Conservation (phyloP, 2,329 filamentous ascomycete species). For the Fusarium piperis region DNA sequence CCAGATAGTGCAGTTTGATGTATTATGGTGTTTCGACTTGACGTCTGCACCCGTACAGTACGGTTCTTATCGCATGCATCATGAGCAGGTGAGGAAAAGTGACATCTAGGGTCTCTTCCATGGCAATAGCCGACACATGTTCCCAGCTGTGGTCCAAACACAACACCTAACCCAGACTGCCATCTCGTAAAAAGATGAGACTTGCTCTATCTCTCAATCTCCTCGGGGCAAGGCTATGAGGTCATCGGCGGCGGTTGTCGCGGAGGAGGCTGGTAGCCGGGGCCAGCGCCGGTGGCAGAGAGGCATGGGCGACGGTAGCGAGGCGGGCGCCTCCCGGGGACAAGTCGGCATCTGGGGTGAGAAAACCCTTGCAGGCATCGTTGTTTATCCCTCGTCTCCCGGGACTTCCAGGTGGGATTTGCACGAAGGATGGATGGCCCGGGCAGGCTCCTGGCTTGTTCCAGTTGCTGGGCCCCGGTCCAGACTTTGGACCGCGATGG, state of each 20-base stretch:
- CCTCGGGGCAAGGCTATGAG: conserved; percentile 28
- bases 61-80: neutral
- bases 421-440: neutral
- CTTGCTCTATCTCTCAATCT: neutral
- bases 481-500: conserved; percentile 6
- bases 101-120: neutral
- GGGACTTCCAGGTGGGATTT: conserved; percentile 20
- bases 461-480: neutral
- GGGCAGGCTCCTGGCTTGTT: neutral
- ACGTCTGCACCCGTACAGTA: neutral
- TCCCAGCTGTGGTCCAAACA: neutral
- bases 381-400: conserved; percentile 29
- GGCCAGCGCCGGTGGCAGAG: conserved; percentile 2
- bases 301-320: conserved; percentile 17
- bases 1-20: neutral
- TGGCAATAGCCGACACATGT: neutral
- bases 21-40: neutral
- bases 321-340: conserved; percentile 28
- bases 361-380: conserved; percentile 29
- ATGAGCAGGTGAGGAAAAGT: neutral
- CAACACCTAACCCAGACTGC: conserved; percentile 1
- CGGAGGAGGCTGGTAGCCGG: conserved; percentile 20
- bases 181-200: conserved; percentile 3
- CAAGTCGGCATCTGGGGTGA: conserved; percentile 36
- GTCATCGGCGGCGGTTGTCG: conserved; percentile 39